A percentile compares a stretch with the other conserved stretches of the same genome.
Evolutionary conservation across 768 basidiomycete genomes (phyloP).

Genomic region (Termitomyces sp.): DNA sequence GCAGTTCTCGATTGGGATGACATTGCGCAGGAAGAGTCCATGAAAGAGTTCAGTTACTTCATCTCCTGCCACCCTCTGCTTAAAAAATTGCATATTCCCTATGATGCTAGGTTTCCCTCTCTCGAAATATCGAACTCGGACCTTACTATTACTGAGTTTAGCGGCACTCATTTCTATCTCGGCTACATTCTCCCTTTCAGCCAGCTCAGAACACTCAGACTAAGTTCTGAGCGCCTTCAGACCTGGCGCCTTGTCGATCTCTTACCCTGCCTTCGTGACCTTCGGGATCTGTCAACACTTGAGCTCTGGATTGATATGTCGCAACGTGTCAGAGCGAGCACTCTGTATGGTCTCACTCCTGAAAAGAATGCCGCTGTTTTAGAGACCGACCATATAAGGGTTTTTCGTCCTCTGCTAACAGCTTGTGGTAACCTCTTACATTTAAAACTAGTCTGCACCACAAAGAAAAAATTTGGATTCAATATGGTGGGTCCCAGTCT

Average conservation of each 20-base stretch:
- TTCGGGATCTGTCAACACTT: constrained; percentile 10
- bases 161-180: constrained; percentile 15
- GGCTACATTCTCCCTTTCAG: constrained; percentile 8
- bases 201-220: constrained; percentile 13
- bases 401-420: constrained; percentile 14
- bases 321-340: constrained; percentile 4
- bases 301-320: constrained; percentile 19
- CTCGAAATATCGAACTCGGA: constrained; percentile 9
- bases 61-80: constrained; percentile 14
- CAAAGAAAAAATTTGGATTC: constrained; percentile 15
- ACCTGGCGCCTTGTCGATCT: constrained; percentile 16
- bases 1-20: constrained; percentile 1
- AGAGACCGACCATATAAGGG: constrained; percentile 17
- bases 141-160: constrained; percentile 14
- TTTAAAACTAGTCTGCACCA: constrained; percentile 17
- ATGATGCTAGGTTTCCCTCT: constrained; percentile 9
- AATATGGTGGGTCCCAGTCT: constrained; percentile 11
- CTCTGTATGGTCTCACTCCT: constrained; percentile 1
- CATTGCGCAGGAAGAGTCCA: constrained; percentile 4
- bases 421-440: constrained; percentile 14
- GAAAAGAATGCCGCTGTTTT: constrained; percentile 9
- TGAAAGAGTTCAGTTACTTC: constrained; percentile 14
- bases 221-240: constrained; percentile 17
- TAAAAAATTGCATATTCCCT: constrained; percentile 14
- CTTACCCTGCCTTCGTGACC: constrained; percentile 10